Evolutionary conservation across 805 yeast genomes (phyloP).

Genomic region (Henningerozyma blattae): DNA sequence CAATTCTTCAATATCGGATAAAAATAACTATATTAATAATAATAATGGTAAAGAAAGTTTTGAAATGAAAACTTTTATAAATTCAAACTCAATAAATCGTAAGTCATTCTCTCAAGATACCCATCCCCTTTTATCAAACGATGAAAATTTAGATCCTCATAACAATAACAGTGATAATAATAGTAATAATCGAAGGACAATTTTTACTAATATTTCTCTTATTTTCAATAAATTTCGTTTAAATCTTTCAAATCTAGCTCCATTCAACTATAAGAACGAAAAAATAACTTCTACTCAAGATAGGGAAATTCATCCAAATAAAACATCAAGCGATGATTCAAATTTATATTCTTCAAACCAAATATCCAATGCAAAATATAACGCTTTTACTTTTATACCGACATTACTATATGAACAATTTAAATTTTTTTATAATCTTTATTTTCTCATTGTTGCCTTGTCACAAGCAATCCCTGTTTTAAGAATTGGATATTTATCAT

Average conservation of each 20-base stretch:
- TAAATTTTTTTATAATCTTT: slow-evolving; percentile 89
- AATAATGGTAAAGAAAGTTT: slow-evolving; percentile 14
- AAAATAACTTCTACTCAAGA: slow-evolving; percentile 1
- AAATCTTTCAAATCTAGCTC: slow-evolving; percentile 35
- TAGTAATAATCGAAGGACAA: slow-evolving; percentile 5
- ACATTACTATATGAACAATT: slow-evolving; percentile 87
- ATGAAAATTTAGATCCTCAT: neutral
- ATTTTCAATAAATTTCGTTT: slow-evolving; percentile 33
- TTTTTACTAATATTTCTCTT: neutral
- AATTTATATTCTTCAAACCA: slow-evolving; percentile 55
- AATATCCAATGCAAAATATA: slow-evolving; percentile 88
- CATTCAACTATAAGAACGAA: slow-evolving; percentile 29
- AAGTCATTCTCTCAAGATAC: neutral
- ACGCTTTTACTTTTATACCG: slow-evolving; percentile 79
- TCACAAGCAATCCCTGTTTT: slow-evolving; percentile 85
- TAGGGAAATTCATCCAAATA: slow-evolving; percentile 29
- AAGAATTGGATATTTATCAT: slow-evolving; percentile 84
- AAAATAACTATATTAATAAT: slow-evolving; percentile 7
- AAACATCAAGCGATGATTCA: slow-evolving; percentile 23
- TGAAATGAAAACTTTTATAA: slow-evolving; percentile 19
- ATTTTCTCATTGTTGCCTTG: slow-evolving; percentile 83
- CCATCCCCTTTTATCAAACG: neutral
- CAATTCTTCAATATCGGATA: too few relatives aligned
- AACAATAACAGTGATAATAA: neutral
- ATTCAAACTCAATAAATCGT: neutral